Conservation (phyloP, 2,329 filamentous ascomycete genomes). For the Gaeumannomyces tritici region DNA sequence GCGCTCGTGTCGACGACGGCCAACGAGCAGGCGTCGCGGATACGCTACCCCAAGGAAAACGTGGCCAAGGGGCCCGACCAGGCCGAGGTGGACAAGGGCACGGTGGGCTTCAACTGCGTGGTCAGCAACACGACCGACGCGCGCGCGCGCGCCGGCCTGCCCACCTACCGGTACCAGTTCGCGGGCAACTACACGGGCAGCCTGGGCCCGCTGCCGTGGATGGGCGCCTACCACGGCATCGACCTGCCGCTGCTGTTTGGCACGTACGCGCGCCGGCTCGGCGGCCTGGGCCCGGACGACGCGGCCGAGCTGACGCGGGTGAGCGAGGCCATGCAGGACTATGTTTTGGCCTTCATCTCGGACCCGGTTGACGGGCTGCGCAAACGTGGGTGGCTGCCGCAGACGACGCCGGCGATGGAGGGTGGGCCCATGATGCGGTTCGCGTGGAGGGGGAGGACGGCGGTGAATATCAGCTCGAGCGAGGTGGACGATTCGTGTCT, state of each 20-base stretch:
- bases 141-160: slow-evolving; percentile 9
- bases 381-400: slow-evolving; percentile 13
- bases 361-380: slow-evolving; percentile 13
- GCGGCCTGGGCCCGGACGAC: not conserved
- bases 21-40: slow-evolving; percentile 20
- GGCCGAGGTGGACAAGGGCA: slow-evolving; percentile 12
- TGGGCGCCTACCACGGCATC: slow-evolving; percentile 8
- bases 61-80: slow-evolving; percentile 18
- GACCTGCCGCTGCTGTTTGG: slow-evolving; percentile 7
- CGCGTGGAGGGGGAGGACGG: slow-evolving; percentile 1
- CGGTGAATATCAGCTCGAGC: slow-evolving; percentile 5
- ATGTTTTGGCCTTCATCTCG: slow-evolving; percentile 12
- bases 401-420: slow-evolving; percentile 4
- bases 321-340: slow-evolving; percentile 15
- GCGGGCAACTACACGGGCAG: slow-evolving; percentile 26
- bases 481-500: slow-evolving; percentile 7
- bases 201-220: slow-evolving; percentile 20
- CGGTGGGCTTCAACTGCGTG: slow-evolving; percentile 15
- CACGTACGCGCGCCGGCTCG: slow-evolving; percentile 1
- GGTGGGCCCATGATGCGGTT: slow-evolving; percentile 6
- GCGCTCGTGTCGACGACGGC: slow-evolving; percentile 21
- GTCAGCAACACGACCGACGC: slow-evolving; percentile 14
- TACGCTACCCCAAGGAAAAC: slow-evolving; percentile 16
- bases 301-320: slow-evolving; percentile 10
- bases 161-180: slow-evolving; percentile 30